phyloP scores from a whole-genome alignment of 2,329 filamentous ascomycete genomes.

The Fusarium redolens region DNA sequence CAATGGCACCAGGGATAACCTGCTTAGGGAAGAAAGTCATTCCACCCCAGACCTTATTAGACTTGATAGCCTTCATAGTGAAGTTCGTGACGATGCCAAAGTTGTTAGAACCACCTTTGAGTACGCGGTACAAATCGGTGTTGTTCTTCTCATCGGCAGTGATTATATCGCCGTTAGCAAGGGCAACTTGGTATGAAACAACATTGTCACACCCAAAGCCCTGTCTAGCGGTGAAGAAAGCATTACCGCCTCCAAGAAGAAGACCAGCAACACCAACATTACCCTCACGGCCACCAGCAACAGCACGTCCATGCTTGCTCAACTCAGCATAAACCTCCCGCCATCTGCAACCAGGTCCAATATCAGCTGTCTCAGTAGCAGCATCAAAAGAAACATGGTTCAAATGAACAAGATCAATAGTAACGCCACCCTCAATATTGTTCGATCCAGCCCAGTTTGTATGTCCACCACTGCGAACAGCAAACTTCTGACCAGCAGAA shows the following conservation, averaged over 20 bases:
- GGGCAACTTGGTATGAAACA: constrained; percentile 59
- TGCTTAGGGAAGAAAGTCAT: constrained; percentile 31
- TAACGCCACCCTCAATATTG: constrained; percentile 19
- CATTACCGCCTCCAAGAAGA: constrained; percentile 44
- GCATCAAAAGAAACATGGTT: constrained; percentile 26
- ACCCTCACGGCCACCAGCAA: constrained; percentile 57
- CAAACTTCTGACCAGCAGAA: constrained; percentile 9
- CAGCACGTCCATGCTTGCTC: constrained; percentile 50
- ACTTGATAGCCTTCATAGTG: constrained; percentile 42
- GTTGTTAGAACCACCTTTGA: constrained; percentile 57
- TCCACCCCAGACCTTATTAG: constrained; percentile 29
- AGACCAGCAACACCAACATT: constrained; percentile 48
- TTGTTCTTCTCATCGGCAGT: constrained; percentile 51
- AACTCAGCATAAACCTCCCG: constrained; percentile 37
- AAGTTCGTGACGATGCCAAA: constrained; percentile 53
- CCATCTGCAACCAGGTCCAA: constrained; percentile 60
- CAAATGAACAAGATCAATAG: constrained; percentile 21
- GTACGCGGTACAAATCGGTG: constrained; percentile 57
- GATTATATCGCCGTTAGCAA: constrained; percentile 58
- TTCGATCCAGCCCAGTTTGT: constrained; percentile 23
- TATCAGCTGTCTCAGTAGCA: constrained; percentile 50
- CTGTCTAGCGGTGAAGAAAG: constrained; percentile 47
- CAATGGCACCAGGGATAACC: constrained; percentile 16
- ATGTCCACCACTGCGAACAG: constrained; percentile 21
- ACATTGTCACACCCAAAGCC: constrained; percentile 63